Evolutionary conservation across 2,329 filamentous ascomycete genomes (phyloP).

Genomic region (Penicillium sp.): DNA sequence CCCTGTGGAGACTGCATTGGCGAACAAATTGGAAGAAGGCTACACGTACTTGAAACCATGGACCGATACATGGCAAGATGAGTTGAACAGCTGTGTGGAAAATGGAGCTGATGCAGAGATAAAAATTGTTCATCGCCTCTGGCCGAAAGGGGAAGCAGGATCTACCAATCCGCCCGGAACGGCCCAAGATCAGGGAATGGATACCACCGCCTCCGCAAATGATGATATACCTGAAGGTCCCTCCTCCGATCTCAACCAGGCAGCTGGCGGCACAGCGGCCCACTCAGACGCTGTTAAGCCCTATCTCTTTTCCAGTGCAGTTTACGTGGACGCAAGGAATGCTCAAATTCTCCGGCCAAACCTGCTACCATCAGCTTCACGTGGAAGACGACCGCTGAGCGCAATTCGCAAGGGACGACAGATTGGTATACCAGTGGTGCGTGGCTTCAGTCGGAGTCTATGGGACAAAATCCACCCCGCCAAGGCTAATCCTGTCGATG

Average conservation of each 20-base stretch:
- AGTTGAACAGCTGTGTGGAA: constrained; percentile 85
- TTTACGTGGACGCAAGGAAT: constrained; percentile 77
- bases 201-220: constrained; percentile 30
- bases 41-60: constrained; percentile 85
- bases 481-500: constrained; percentile 46
- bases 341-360: constrained; percentile 88
- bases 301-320: constrained; percentile 78
- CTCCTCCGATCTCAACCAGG: constrained; percentile 43
- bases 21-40: constrained; percentile 90
- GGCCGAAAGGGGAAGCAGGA: constrained; percentile 64
- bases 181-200: constrained; percentile 39
- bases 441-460: constrained; percentile 77
- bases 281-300: constrained; percentile 56
- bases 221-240: constrained; percentile 11
- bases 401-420: constrained; percentile 83
- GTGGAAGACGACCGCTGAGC: constrained; percentile 77
- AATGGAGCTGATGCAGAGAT: constrained; percentile 89
- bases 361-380: constrained; percentile 81
- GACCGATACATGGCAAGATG: constrained; percentile 90
- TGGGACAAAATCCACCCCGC: constrained; percentile 76
- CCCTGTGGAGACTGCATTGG: constrained; percentile 80
- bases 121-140: constrained; percentile 83
- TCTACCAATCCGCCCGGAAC: constrained; percentile 40
- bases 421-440: constrained; percentile 84
- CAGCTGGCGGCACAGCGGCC: constrained; percentile 45